Evolutionary conservation across 495 filamentous ascomycete genomes (phyloP).

Genomic region (Massariosphaeria phaeospora): DNA sequence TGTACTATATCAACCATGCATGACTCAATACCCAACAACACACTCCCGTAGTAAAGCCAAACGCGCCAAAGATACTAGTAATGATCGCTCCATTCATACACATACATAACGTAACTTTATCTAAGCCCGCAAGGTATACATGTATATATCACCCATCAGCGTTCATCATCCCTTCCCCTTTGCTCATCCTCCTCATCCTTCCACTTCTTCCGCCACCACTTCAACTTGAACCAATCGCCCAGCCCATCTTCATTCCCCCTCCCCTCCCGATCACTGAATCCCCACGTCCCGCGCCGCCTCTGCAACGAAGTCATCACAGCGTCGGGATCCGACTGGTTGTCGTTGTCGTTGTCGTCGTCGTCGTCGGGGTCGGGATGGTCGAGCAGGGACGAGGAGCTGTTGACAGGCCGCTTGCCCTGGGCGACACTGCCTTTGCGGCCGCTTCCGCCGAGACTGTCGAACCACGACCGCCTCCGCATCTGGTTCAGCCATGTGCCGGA

Average conservation of each 20-base stretch:
- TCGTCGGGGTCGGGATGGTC: conserved; percentile 20
- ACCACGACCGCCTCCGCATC: conserved; percentile 30
- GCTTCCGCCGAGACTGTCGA: conserved; percentile 13
- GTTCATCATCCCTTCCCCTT: neutral
- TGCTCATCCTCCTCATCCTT: conserved; percentile 16
- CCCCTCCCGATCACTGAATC: conserved; percentile 15
- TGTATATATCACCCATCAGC: no score
- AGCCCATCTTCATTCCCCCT: conserved; percentile 16
- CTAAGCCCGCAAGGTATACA: no score
- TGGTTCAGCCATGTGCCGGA: conserved; percentile 14
- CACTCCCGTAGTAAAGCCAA: no score
- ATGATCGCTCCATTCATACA: no score
- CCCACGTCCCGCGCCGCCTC: conserved; percentile 8
- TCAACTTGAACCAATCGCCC: conserved; percentile 34
- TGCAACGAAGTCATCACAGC: neutral
- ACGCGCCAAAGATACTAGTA: no score
- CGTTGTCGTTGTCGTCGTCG: conserved; percentile 18
- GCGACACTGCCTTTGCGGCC: conserved; percentile 6
- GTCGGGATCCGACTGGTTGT: conserved; percentile 14
- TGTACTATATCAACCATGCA: no score
- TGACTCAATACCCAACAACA: no score
- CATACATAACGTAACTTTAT: no score
- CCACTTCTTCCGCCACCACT: conserved; percentile 35
- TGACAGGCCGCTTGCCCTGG: conserved; percentile 21
- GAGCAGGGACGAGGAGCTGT: neutral